Conservation (phyloP, 306 rosid genomes). For the Glycine latifolia region DNA sequence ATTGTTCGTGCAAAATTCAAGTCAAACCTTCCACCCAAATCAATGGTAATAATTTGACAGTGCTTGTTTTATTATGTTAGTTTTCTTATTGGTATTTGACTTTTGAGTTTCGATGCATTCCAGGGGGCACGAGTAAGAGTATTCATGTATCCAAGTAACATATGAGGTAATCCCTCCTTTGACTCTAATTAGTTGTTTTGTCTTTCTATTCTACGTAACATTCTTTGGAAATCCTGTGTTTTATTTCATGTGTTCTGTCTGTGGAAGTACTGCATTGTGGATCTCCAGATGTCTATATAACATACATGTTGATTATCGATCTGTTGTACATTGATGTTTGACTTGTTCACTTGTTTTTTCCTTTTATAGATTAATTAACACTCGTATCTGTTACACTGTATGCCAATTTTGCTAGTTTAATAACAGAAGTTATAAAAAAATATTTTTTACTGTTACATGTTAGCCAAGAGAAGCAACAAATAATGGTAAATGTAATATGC, state of each 20-base stretch:
- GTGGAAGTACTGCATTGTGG: background rate
- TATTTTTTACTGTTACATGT: background rate
- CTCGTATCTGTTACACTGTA: background rate
- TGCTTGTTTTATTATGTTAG: background rate
- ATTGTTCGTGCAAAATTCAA: slow-evolving; percentile 91
- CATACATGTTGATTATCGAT: background rate
- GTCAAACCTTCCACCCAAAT: slow-evolving; percentile 89
- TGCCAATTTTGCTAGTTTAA: background rate
- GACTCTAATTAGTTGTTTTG: no score
- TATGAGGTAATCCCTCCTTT: slow-evolving; percentile 58
- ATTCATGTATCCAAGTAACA: slow-evolving; percentile 92
- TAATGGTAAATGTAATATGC: background rate
- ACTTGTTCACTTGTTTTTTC: background rate
- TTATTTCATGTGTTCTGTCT: background rate
- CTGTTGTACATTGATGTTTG: background rate
- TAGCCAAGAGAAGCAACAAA: background rate
- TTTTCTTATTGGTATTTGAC: slow-evolving; percentile 7
- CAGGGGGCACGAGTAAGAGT: slow-evolving; percentile 93
- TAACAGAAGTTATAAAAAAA: background rate
- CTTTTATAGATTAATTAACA: background rate
- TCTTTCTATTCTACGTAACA: background rate
- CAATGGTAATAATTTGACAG: slow-evolving; percentile 64
- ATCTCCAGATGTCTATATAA: background rate
- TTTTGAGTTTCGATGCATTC: slow-evolving; percentile 21
- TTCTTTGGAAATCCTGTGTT: background rate